Percentiles rank a stretch among this genome's conserved stretches.
Conservation (phyloP, 257 asterid genomes). For the Ehretia macrophylla region DNA sequence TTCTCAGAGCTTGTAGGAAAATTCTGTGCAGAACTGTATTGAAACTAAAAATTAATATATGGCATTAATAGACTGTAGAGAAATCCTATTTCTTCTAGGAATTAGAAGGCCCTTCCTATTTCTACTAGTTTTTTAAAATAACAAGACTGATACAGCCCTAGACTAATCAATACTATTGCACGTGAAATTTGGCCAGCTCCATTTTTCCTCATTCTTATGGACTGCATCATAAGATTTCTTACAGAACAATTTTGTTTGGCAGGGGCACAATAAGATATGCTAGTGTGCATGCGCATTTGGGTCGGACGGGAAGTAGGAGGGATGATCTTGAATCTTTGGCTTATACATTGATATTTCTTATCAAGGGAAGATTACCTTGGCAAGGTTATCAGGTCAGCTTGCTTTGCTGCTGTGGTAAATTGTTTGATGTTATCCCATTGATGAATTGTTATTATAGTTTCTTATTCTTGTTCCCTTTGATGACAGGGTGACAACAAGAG, state of each 20-base stretch:
- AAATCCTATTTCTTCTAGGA: too few relatives aligned
- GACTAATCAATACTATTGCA: too few relatives aligned
- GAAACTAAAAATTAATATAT: too few relatives aligned
- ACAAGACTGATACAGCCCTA: too few relatives aligned
- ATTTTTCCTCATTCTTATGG: too few relatives aligned
- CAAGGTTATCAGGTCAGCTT: slow-evolving; percentile 93
- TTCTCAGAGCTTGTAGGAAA: too few relatives aligned
- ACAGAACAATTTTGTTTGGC: slow-evolving; percentile 23
- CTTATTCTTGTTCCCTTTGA: slow-evolving; percentile 16
- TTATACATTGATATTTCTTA: slow-evolving; percentile 83
- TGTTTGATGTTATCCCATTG: background rate
- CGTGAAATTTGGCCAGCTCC: too few relatives aligned
- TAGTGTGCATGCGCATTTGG: slow-evolving; percentile 98
- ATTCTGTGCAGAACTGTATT: too few relatives aligned
- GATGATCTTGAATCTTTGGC: slow-evolving; percentile 98
- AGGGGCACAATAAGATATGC: slow-evolving; percentile 99
- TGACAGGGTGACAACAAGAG: slow-evolving; percentile 95
- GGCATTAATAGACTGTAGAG: too few relatives aligned
- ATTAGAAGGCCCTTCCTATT: too few relatives aligned
- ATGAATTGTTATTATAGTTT: slow-evolving; percentile 10
- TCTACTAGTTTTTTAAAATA: too few relatives aligned
- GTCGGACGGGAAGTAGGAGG: slow-evolving; percentile 97
- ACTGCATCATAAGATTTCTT: slow-evolving; percentile 6
- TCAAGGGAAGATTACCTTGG: slow-evolving; percentile 96
- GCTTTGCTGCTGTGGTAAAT: background rate